phyloP scores from a whole-genome alignment of 176 grass and related monocot genomes.

The Pharus latifolius region DNA sequence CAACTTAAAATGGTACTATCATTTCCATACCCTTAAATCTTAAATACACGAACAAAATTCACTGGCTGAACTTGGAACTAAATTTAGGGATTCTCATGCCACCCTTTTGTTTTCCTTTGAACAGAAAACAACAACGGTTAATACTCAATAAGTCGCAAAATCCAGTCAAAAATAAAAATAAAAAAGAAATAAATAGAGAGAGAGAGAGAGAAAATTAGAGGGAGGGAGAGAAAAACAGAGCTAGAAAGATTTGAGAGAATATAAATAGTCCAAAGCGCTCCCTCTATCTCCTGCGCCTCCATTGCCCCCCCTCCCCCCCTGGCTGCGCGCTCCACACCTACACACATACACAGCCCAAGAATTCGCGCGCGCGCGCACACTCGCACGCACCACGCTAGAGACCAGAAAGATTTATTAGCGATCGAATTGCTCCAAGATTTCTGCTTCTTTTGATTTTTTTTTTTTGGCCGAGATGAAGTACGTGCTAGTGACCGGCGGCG shows the following conservation, averaged over 20 bases:
- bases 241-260: not conserved
- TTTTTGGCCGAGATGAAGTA: conserved; percentile 54
- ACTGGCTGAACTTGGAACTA: no score
- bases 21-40: no score
- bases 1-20: no score
- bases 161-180: no score
- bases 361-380: not conserved
- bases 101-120: no score
- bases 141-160: no score
- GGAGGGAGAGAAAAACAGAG: not conserved
- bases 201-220: not conserved
- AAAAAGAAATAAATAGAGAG: not conserved
- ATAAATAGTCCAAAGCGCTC: conserved; percentile 31
- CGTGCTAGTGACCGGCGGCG: conserved; percentile 63
- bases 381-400: no score
- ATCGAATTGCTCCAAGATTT: not conserved
- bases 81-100: no score
- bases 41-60: no score
- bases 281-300: conserved; percentile 21
- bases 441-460: no score
- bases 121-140: no score
- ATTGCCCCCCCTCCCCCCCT: not conserved
- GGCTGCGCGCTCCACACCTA: not conserved
- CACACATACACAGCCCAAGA: not conserved
- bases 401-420: not conserved